These are phyloP conservation scores for Citrullus mucosospermus DNA, from an alignment of 306 rosid genomes.

Conservation along the genomic window DNA sequence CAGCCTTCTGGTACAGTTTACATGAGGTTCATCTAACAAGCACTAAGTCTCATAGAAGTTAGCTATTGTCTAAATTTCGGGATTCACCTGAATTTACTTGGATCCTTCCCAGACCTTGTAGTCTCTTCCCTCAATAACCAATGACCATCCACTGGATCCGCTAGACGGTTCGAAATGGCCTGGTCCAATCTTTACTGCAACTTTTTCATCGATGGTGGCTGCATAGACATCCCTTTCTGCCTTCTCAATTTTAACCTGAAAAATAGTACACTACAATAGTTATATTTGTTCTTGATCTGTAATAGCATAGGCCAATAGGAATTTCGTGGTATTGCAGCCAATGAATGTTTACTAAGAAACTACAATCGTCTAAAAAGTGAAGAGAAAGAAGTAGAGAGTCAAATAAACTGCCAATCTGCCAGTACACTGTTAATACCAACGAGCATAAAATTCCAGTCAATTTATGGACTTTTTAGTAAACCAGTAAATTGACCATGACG, in stretches of 20 bases:
- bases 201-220: constrained; percentile 50
- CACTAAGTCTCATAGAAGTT: neutral
- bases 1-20: neutral
- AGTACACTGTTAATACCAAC: no score
- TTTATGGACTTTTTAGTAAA: no score
- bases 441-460: no score
- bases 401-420: neutral
- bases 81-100: neutral
- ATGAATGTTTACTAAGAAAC: neutral
- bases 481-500: no score
- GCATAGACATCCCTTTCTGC: constrained; percentile 93
- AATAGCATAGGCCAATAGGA: neutral
- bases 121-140: constrained; percentile 52
- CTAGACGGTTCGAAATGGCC: constrained; percentile 75
- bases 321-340: neutral
- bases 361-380: no score
- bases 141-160: constrained; percentile 45
- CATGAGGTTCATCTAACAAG: neutral
- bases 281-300: neutral
- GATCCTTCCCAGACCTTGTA: constrained; percentile 81
- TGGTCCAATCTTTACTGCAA: constrained; percentile 88
- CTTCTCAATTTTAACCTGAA: constrained; percentile 53
- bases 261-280: constrained; percentile 3
- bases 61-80: neutral
- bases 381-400: neutral